These are phyloP conservation scores for Ochetophila trinervis DNA, from an alignment of 306 rosid genomes.

Conservation along the genomic window DNA sequence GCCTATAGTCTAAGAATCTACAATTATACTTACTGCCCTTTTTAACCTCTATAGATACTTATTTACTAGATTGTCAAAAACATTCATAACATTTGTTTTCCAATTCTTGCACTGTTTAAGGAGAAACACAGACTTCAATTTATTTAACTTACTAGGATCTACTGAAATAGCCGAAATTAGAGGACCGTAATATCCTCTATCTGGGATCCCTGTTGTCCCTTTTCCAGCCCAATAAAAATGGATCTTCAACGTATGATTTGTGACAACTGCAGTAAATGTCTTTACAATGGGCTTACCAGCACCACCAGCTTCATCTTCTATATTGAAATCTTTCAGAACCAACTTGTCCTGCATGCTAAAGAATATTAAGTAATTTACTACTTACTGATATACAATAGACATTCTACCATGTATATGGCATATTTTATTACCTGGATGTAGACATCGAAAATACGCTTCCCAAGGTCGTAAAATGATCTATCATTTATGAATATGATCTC, in stretches of 20 bases:
- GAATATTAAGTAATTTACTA: constrained; percentile 23
- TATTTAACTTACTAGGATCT: constrained; percentile 69
- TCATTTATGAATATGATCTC: constrained; percentile 68
- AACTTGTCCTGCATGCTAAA: constrained; percentile 53
- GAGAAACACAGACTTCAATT: constrained; percentile 3
- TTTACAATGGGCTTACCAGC: constrained; percentile 57
- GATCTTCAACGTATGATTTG: constrained; percentile 62
- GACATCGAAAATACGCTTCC: constrained; percentile 70
- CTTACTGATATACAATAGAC: constrained; percentile 19
- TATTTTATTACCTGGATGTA: constrained; percentile 68
- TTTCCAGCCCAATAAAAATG: constrained; percentile 92
- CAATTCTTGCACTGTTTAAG: background rate
- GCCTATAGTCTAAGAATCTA: no score
- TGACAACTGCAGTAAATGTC: constrained; percentile 51
- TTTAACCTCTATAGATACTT: background rate
- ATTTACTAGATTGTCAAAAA: background rate
- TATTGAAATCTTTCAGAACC: constrained; percentile 76
- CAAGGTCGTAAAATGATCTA: constrained; percentile 56
- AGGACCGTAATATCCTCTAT: constrained; percentile 90
- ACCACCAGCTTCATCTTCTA: constrained; percentile 74
- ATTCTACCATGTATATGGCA: constrained; percentile 3
- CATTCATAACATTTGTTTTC: background rate
- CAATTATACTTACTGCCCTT: background rate
- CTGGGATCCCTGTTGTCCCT: constrained; percentile 98
- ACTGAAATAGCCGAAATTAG: constrained; percentile 84